A percentile compares a stretch with the other conserved stretches of the same genome.
Evolutionary conservation across 2,329 filamentous ascomycete genomes (phyloP).

Genomic region (Talaromyces pinophilus): DNA sequence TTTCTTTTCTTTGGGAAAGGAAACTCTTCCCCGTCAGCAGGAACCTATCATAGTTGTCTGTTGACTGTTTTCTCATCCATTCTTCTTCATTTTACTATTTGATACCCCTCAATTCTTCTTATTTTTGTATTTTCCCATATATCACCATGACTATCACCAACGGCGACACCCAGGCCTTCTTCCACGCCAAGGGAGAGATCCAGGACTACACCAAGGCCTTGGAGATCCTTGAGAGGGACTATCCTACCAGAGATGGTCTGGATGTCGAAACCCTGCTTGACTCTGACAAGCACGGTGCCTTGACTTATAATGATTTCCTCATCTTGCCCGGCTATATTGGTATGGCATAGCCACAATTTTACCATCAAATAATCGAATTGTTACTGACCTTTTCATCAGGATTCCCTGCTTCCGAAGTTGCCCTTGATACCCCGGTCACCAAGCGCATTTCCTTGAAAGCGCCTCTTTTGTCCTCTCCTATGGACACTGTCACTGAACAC

Average conservation of each 20-base stretch:
- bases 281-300: constrained; percentile 84
- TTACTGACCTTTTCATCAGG: constrained; percentile 47
- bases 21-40: constrained; percentile 62
- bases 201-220: constrained; percentile 75
- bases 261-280: constrained; percentile 84
- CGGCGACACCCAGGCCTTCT: constrained; percentile 57
- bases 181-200: constrained; percentile 55
- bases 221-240: constrained; percentile 75
- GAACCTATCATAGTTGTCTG: constrained; percentile 47
- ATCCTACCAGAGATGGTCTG: constrained; percentile 79
- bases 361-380: constrained; percentile 2
- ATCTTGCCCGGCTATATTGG: constrained; percentile 95
- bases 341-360: constrained; percentile 39
- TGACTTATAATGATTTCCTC: constrained; percentile 99
- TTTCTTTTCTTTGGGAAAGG: constrained; percentile 59
- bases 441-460: constrained; percentile 96
- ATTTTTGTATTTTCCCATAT: constrained; percentile 21
- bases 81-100: constrained; percentile 25
- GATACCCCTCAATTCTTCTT: constrained; percentile 26
- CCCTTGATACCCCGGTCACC: constrained; percentile 86
- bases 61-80: constrained; percentile 46
- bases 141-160: constrained; percentile 71
- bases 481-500: constrained; percentile 99
- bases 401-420: constrained; percentile 87
- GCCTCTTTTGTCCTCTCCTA: constrained; percentile 94